Percentiles rank a stretch among this genome's conserved stretches.
Evolutionary conservation across 2,329 filamentous ascomycete genomes (phyloP).

Genomic region (Kalmusia sp.): DNA sequence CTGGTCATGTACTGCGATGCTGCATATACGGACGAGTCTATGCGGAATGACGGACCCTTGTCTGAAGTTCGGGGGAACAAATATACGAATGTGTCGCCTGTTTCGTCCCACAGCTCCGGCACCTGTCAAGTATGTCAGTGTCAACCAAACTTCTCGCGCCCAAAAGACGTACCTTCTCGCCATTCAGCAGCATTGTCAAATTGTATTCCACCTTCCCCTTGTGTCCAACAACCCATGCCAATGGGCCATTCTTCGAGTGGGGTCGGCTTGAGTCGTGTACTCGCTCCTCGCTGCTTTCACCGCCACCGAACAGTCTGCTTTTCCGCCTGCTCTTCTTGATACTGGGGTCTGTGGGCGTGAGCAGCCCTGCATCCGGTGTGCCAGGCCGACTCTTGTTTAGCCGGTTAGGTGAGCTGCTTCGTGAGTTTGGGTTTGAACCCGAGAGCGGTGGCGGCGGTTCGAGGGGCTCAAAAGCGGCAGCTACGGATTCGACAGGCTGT

Average conservation of each 20-base stretch:
- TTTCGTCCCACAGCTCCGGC: constrained; percentile 67
- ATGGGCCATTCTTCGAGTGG: constrained; percentile 25
- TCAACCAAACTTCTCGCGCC: not conserved
- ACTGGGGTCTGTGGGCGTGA: constrained; percentile 23
- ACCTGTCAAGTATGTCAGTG: constrained; percentile 47
- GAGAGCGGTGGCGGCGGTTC: constrained; percentile 37
- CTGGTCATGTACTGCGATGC: constrained; percentile 63
- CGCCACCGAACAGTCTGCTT: constrained; percentile 42
- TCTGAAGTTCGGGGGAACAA: constrained; percentile 65
- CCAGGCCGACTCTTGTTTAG: constrained; percentile 30
- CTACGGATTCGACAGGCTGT: constrained; percentile 31
- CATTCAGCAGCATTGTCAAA: constrained; percentile 56
- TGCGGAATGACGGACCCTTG: constrained; percentile 66
- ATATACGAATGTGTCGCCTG: constrained; percentile 69
- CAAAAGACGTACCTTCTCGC: constrained; percentile 55
- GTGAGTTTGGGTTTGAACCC: constrained; percentile 24
- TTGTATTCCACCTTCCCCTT: constrained; percentile 65
- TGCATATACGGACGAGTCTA: constrained; percentile 65
- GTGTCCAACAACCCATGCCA: constrained; percentile 67
- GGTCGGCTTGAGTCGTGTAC: constrained; percentile 12
- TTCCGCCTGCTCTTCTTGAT: constrained; percentile 44
- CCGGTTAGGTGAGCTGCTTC: constrained; percentile 33
- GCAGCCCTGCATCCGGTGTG: constrained; percentile 18
- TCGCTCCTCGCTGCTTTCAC: constrained; percentile 31
- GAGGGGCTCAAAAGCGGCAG: constrained; percentile 30